Evolutionary conservation across 495 filamentous ascomycete species (phyloP), one percentile per base, ranked within the genome.

Genomic region (Talaromyces adpressus): DNA sequence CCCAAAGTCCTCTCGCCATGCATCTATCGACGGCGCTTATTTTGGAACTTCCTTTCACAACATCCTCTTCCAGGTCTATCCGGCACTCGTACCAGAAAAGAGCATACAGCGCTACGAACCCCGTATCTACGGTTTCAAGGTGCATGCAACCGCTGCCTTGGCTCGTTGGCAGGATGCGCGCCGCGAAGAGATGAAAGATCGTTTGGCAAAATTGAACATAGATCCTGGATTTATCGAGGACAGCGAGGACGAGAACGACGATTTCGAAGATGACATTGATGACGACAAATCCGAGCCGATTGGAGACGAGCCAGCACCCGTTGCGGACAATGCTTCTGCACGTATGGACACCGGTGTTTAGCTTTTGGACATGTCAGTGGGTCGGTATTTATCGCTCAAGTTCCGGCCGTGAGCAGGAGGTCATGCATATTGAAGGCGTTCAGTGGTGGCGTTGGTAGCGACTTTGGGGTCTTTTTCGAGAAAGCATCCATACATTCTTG

Each of bases 31-130:
- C 73, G 94, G 94, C 61, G 94, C 94, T 62, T 98, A 98, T 81
- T 98, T 98, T 62, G 94, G 95, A 61, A 91, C 94, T 47, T 93
- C 90, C 6, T 98, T 98, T 82, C 93, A 96, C 81, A 97, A 96
- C 73, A 97, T 98, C 75, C 85, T 98, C 60, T 98, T 98, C 82
- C 94, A 98, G 75, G 94, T 98, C 32, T 98, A 97, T 69, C 94
- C 95, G 2, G 87, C 89, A 2, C 76, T 98, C 51, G 84, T 94
- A 47, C 93, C 94, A 5, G 79, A 85, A 66, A 98, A 98, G 84
- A 90, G 82, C 72, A 80, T 85, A 62, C 88, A 92, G 62, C 84
- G 93, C 54, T 97, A 97, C 73, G 84, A 91, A 58, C 95, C 95
- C 16, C 83, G 88, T 52, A 88, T 96, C 56, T 98, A 92, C 75